Evolutionary conservation across 2,329 filamentous ascomycete genomes (phyloP), one percentile per base, ranked within the genome.

Genomic region (Microsporum canis): DNA sequence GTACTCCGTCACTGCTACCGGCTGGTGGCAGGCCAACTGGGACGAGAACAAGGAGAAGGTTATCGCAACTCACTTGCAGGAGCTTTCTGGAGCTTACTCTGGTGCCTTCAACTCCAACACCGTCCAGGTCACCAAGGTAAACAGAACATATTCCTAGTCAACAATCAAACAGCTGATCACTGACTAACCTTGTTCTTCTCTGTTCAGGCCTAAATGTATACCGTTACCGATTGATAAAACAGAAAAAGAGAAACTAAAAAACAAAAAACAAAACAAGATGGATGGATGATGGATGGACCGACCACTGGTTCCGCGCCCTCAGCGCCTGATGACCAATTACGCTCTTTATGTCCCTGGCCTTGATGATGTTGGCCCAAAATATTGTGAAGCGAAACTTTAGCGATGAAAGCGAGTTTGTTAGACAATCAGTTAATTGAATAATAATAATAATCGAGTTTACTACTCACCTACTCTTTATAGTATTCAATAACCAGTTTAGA

Each of bases 21-120:
- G 75, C 1, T 66, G 64, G 39, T 76, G 73, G 73, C 71, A 73
- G 65, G 68, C 69, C 2, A 59, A 74, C 5, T 75, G 73, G 73
- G 62, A 68, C 12, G 61, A 60, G 6, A 47, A 62, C 7, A 45
- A 66, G 51, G 56, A 65, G 0, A 64, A 68, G 29, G 66, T 72
- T 29, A 67, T 68, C 33, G 47, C 39, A 47, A 61, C 63, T 14
- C 64, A 70, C 41, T 58, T 71, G 17, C 51, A 63, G n/a, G 57
- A 66, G 10, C 51, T 69, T 2, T 57, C 58, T 2, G 64, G 64
- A 27, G 65, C 65, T 14, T 51, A 41, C 23, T 51, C 60, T n/a
- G 68, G 70, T 7, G 61, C 66, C 17, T 72, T 69, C 61, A 36
- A 38, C 12, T 72, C 70, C 0, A 68, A 72, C 47, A 43, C 47